Base-by-base conservation (phyloP, 2,329 filamentous ascomycete species). In the Penicillium sp. region DNA sequence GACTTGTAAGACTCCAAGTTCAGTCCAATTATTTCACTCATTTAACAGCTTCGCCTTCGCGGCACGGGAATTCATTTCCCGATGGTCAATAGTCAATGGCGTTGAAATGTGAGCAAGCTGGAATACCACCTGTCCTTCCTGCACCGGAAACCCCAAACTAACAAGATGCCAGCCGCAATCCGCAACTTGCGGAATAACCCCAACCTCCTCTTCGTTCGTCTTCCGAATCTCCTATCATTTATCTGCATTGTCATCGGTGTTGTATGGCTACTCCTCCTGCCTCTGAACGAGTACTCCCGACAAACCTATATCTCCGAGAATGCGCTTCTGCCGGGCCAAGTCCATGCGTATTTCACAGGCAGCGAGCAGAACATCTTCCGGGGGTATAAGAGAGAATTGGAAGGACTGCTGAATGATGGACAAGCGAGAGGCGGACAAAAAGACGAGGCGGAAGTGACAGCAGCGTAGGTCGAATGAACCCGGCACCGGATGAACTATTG, bases 271-370 rank as follows among this genome's bases (percentile, higher is more conserved):
- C 84, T 97, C 22, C 81, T 97, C 31, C 84, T 99, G 1, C 94
- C 94, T 3, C 82, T 97, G 50, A 84, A 97, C 74, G 84, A 92
- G 63, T 96, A 97, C 78, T 96, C 91, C 48, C 86, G 94, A 62
- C 83, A 84, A 57, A 99, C 93, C 1, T 99, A 99, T 74, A 94
- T 99, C 55, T 97, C 93, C 41, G 94, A 99, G 74, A 99, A 99
- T 73, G 94, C 94, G 11, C 85, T 99, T 33, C 80, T 99, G 14
- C 94, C 94, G 0, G 94, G 92, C 2, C 94, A 99, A 75, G 94
- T 97, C 9, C 93, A 97, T 76, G 96, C 94, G 1, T 99, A 99
- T 75, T 99, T 99, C 71, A 88, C 90, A 7, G 94, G 94, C 17
- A 96, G 91, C 73, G 94, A 99, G 72, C 92, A 97, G 78, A 89